A percentile compares a stretch with the other conserved stretches of the same genome.
Evolutionary conservation across 768 basidiomycete species (phyloP).

Genomic region (Suillus cothurnatus): DNA sequence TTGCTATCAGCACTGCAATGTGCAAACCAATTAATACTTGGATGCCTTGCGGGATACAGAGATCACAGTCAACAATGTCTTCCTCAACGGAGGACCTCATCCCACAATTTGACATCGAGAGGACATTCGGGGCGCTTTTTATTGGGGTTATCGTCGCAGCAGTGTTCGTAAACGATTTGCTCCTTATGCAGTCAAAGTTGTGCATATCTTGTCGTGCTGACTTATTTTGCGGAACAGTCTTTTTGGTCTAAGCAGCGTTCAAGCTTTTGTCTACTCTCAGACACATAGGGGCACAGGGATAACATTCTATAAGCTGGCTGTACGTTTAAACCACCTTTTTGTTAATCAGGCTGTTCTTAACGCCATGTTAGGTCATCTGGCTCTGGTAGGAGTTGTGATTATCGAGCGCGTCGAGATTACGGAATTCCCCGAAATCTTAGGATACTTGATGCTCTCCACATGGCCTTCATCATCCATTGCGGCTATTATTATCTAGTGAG

Average conservation of each 20-base stretch:
- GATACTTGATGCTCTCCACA: constrained; percentile 38
- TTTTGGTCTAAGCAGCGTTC: neutral
- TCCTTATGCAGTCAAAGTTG: neutral
- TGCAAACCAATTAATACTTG: neutral
- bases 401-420: neutral
- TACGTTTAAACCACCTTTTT: neutral
- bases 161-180: neutral
- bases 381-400: constrained; percentile 9
- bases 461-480: constrained; percentile 36
- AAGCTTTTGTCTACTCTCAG: constrained; percentile 1
- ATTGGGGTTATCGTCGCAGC: neutral
- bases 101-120: neutral
- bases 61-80: neutral
- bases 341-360: neutral
- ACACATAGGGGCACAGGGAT: neutral
- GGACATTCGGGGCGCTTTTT: neutral
- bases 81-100: neutral
- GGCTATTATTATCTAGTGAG: constrained; percentile 40
- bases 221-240: neutral
- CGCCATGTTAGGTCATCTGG: constrained; percentile 6
- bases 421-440: constrained; percentile 16
- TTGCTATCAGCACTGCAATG: neutral
- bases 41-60: neutral
- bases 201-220: neutral
- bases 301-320: neutral